These are phyloP conservation scores for Aurifilum marmelostoma DNA, from an alignment of 2,329 filamentous ascomycete genomes.

Conservation along the genomic window DNA sequence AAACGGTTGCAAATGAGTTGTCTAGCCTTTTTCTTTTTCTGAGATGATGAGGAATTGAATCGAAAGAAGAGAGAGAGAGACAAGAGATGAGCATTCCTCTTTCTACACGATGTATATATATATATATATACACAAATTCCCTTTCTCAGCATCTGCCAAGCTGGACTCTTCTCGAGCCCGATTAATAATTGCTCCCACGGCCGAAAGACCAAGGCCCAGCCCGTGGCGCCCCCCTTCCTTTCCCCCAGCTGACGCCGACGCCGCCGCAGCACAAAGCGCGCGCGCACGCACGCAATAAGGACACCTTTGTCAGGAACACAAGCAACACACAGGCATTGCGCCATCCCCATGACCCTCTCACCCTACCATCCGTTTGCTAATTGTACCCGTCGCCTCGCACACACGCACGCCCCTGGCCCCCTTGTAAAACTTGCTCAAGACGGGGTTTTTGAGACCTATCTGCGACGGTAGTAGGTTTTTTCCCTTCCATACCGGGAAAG, in stretches of 20 bases:
- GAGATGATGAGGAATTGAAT: background rate
- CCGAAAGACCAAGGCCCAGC: background rate
- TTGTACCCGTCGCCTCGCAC: background rate
- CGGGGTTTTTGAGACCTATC: slow-evolving; percentile 8
- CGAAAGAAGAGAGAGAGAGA: background rate
- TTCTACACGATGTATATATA: no score
- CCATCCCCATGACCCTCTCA: slow-evolving; percentile 11
- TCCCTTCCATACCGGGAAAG: background rate
- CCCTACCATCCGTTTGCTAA: background rate
- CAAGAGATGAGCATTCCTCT: no score
- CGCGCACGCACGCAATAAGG: slow-evolving; percentile 4
- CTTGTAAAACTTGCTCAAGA: slow-evolving; percentile 26
- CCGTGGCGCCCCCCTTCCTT: background rate
- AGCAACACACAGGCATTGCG: slow-evolving; percentile 13
- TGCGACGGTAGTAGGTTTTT: background rate
- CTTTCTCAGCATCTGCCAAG: background rate
- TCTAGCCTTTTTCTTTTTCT: background rate
- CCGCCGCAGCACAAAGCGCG: slow-evolving; percentile 6
- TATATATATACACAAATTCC: no score
- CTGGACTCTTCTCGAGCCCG: background rate
- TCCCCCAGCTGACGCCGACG: background rate
- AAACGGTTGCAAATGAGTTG: slow-evolving; percentile 19
- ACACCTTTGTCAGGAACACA: background rate
- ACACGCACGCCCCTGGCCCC: background rate
- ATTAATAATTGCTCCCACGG: background rate